Evolutionary conservation across 2,329 filamentous ascomycete species (phyloP).

Genomic region (Sporothrix brunneoviolacea): DNA sequence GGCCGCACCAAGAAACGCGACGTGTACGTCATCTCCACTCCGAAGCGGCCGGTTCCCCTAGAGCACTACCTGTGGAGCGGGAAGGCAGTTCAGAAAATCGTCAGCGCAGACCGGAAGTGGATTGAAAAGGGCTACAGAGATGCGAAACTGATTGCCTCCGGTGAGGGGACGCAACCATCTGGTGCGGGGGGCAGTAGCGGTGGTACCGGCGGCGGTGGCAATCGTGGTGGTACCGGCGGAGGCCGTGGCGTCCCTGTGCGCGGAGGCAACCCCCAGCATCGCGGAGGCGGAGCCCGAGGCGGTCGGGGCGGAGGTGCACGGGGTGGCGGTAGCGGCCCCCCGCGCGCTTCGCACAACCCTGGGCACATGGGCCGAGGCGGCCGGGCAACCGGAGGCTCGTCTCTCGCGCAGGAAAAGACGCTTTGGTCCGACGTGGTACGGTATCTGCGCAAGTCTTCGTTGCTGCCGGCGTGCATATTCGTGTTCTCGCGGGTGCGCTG

Average conservation of each 20-base stretch:
- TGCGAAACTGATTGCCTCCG: conserved; percentile 28
- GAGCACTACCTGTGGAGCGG: conserved; percentile 96
- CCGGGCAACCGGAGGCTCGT: conserved; percentile 76
- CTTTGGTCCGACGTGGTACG: conserved; percentile 95
- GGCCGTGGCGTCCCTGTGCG: conserved; percentile 29
- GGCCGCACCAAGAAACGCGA: conserved; percentile 97
- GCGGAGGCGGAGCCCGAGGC: conserved; percentile 42
- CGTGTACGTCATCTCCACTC: conserved; percentile 97
- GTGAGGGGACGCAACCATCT: conserved; percentile 21
- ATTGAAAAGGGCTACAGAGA: conserved; percentile 92
- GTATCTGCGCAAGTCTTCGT: conserved; percentile 75
- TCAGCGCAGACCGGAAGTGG: conserved; percentile 87
- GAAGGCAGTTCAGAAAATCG: conserved; percentile 90
- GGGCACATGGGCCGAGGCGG: conserved; percentile 90
- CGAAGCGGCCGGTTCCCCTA: conserved; percentile 87
- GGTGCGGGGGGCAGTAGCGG: conserved; percentile 42
- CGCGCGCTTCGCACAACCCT: conserved; percentile 53
- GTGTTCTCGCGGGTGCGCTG: conserved; percentile 98
- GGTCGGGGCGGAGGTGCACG: conserved; percentile 41
- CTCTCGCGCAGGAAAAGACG: conserved; percentile 89
- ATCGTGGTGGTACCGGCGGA: conserved; percentile 34
- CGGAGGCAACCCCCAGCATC: conserved; percentile 22
- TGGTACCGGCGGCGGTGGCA: conserved; percentile 20
- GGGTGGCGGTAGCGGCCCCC: conserved; percentile 51
- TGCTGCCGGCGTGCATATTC: conserved; percentile 92